Percentiles rank a stretch among this genome's conserved stretches.
These are phyloP conservation scores for Quaeritorhiza haematococci DNA, from an alignment of 371 early-diverging fungal species.

Conservation along the genomic window DNA sequence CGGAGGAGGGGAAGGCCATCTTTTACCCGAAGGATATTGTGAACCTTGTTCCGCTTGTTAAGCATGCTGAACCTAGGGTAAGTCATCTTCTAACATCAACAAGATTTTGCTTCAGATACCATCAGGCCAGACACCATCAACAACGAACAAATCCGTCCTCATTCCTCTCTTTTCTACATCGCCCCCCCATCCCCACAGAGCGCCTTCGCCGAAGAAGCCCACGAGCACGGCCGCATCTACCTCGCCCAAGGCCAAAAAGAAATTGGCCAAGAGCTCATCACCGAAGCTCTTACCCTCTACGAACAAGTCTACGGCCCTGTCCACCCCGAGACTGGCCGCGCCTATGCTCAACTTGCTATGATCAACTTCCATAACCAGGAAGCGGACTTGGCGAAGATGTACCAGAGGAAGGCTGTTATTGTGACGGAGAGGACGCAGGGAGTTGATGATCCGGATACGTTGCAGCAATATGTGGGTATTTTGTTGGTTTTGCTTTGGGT, in stretches of 20 bases:
- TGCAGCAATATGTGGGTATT: slow-evolving; percentile 75
- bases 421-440: slow-evolving; percentile 81
- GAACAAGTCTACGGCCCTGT: slow-evolving; percentile 90
- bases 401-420: slow-evolving; percentile 82
- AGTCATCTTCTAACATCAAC: no score
- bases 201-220: slow-evolving; percentile 80
- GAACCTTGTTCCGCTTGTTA: slow-evolving; percentile 76
- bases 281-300: slow-evolving; percentile 78
- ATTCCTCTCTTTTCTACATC: background rate
- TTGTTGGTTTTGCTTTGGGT: background rate
- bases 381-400: slow-evolving; percentile 64
- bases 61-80: slow-evolving; percentile 58
- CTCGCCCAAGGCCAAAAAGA: slow-evolving; percentile 67
- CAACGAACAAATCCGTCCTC: slow-evolving; percentile 10
- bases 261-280: slow-evolving; percentile 69
- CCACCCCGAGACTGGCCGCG: slow-evolving; percentile 81
- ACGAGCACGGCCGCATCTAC: slow-evolving; percentile 77
- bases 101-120: no score
- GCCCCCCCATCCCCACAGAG: slow-evolving; percentile 34
- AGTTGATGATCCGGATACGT: slow-evolving; percentile 80
- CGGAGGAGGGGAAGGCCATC: slow-evolving; percentile 42
- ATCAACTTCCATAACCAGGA: slow-evolving; percentile 77
- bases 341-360: slow-evolving; percentile 83
- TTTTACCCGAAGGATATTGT: slow-evolving; percentile 74
- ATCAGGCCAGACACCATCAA: no score